phyloP scores from a whole-genome alignment of 2,329 filamentous ascomycete genomes.

The Pezicula neosporulosa region DNA sequence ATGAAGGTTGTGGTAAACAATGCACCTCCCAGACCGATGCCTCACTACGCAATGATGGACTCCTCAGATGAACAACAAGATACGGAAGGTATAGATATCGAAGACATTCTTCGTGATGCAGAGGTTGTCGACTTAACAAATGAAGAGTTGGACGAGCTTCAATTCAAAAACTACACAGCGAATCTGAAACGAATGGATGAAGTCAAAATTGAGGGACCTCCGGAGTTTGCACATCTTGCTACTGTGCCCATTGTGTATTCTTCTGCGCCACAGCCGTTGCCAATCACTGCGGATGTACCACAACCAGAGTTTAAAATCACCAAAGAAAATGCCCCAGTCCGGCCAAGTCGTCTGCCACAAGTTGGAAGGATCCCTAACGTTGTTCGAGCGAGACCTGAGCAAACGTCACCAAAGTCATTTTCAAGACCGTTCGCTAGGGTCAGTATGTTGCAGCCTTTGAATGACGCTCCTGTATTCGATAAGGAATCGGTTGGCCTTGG shows the following conservation, averaged over 20 bases:
- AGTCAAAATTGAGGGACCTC: slow-evolving; percentile 3
- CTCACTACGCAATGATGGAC: slow-evolving; percentile 62
- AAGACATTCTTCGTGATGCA: slow-evolving; percentile 49
- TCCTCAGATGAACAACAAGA: slow-evolving; percentile 42
- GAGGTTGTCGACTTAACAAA: slow-evolving; percentile 25
- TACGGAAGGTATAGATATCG: slow-evolving; percentile 31
- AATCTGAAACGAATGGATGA: slow-evolving; percentile 18
- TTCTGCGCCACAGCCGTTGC: slow-evolving; percentile 20
- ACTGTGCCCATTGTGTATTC: slow-evolving; percentile 11
- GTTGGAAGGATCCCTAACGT: slow-evolving; percentile 86
- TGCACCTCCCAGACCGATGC: slow-evolving; percentile 40
- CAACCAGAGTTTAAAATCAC: slow-evolving; percentile 21
- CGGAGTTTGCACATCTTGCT: slow-evolving; percentile 2
- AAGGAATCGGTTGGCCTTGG: slow-evolving; percentile 45
- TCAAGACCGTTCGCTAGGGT: slow-evolving; percentile 73
- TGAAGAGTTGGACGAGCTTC: slow-evolving; percentile 25
- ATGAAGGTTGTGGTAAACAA: slow-evolving; percentile 45
- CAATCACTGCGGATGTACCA: slow-evolving; percentile 13
- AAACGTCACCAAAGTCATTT: slow-evolving; percentile 74
- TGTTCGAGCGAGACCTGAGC: slow-evolving; percentile 63
- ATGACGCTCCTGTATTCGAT: slow-evolving; percentile 25
- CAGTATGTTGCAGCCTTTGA: slow-evolving; percentile 40
- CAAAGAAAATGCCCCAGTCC: slow-evolving; percentile 12
- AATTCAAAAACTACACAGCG: slow-evolving; percentile 24
- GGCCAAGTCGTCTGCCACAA: slow-evolving; percentile 68